These are phyloP conservation scores for Aristolochia californica DNA, from an alignment of 164 flowering plant genomes.

Conservation along the genomic window DNA sequence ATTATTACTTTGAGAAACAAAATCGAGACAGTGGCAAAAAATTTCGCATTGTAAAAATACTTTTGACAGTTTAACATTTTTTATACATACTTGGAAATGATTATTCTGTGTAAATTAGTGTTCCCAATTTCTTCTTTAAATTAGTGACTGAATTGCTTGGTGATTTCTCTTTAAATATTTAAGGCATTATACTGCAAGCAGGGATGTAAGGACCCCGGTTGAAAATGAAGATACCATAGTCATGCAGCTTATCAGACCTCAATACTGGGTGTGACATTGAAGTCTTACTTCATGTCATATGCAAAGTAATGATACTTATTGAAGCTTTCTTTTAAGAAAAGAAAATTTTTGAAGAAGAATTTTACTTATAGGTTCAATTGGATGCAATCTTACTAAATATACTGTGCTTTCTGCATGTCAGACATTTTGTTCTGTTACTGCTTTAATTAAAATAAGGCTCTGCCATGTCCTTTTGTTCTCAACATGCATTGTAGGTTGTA, in stretches of 20 bases:
- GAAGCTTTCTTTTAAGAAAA: not conserved
- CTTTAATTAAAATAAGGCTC: not conserved
- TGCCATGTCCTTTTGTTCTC: not conserved
- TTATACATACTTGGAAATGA: too few relatives aligned
- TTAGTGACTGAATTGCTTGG: too few relatives aligned
- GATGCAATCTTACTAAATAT: not conserved
- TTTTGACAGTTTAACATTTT: too few relatives aligned
- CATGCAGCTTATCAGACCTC: constrained; percentile 43
- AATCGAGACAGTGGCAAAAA: too few relatives aligned
- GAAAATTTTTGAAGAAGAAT: too few relatives aligned
- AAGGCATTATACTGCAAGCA: constrained; percentile 5
- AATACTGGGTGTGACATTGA: constrained; percentile 54
- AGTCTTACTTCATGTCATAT: not conserved
- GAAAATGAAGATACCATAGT: constrained; percentile 56
- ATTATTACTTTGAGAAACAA: too few relatives aligned
- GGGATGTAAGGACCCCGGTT: constrained; percentile 56
- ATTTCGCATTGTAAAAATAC: too few relatives aligned
- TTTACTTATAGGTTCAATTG: not conserved
- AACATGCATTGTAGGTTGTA: constrained; percentile 28
- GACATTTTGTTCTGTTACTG: not conserved
- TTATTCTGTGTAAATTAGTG: too few relatives aligned
- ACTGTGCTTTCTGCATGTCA: not conserved
- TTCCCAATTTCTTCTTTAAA: too few relatives aligned
- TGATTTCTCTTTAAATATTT: not conserved
- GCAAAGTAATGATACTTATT: not conserved